Base-by-base conservation (phyloP, 192 early-diverging fungal species). In the Cladochytrium replicatum region DNA sequence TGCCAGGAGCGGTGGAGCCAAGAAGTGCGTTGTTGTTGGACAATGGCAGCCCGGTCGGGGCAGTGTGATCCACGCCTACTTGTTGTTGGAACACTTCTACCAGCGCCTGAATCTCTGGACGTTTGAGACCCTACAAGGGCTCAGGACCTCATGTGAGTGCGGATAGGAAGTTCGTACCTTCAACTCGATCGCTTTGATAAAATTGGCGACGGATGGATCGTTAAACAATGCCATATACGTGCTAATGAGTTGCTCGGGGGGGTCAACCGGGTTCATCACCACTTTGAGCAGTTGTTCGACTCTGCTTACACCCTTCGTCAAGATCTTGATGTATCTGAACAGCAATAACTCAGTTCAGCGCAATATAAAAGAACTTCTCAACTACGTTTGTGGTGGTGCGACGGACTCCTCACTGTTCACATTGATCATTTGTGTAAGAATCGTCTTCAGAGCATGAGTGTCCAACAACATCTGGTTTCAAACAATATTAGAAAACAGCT, bases 271-370 rank as follows among this genome's bases (percentile, higher is more conserved):
- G 9, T 84, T 79, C 73, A 99, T 68, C 9, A 90, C 72, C 3
- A 87, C 83, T 63, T 99, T 99, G 15, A 99, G 72, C 21, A 95
- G 68, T 19, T 87, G 77, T 60, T 96, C 95, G 23, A 86, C 66
- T 41, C 81, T 85, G 11, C 79, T 63, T 27, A 97, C 70, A 7
- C 89, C 85, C 63, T 77, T 78, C 31, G 74, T 80, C 5, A 98
- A 80, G 48, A 96, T 75, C 43, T 90, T 92, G 31, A 79, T 45
- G 53, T 86, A 97, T n/a, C 86, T 85, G 46, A 1, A 47, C 0
- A 9, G 46, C 27, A 46, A 5, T n/a, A 8, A 24, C 17, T 9
- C 45, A 46, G n/a, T 46, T 6, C 19, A 8, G n/a, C 26, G 13
- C 21, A 8, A 9, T 32, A 24, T 32, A 11, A 15, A 24, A 26